A percentile compares a stretch with the other conserved stretches of the same genome.
phyloP scores from a whole-genome alignment of 768 basidiomycete species.

The Omphalotus guepiniiformis region DNA sequence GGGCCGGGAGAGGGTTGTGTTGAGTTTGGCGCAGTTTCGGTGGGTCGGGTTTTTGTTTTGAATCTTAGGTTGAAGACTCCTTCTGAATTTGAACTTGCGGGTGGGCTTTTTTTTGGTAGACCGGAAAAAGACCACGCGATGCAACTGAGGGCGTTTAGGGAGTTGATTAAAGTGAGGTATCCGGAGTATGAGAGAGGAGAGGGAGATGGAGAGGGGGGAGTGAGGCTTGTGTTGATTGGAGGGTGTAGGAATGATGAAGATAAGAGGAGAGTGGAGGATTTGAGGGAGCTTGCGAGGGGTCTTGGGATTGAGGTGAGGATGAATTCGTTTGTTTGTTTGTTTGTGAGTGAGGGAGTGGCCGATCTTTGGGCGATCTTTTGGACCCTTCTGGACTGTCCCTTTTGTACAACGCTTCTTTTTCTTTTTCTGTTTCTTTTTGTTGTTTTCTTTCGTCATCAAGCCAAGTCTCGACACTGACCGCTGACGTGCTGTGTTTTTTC shows the following conservation, averaged over 20 bases:
- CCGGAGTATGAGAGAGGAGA: too few relatives aligned
- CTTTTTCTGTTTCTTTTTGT: too few relatives aligned
- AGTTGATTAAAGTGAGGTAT: constrained; percentile 51
- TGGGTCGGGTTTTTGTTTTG: constrained; percentile 50
- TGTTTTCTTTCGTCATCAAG: too few relatives aligned
- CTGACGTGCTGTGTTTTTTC: too few relatives aligned
- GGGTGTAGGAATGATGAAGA: constrained; percentile 82
- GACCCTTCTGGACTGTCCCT: too few relatives aligned
- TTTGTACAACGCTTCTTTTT: too few relatives aligned
- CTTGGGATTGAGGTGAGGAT: constrained; percentile 64
- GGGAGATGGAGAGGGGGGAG: constrained; percentile 23
- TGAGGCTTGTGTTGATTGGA: constrained; percentile 76
- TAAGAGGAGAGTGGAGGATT: constrained; percentile 55
- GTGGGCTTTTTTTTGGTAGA: constrained; percentile 40
- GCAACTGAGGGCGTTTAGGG: constrained; percentile 69
- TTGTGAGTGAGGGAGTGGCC: too few relatives aligned
- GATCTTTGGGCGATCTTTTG: too few relatives aligned
- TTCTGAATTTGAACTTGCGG: too few relatives aligned
- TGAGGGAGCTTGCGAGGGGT: constrained; percentile 55
- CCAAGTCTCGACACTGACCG: too few relatives aligned
- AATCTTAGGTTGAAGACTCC: constrained; percentile 65
- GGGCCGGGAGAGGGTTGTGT: constrained; percentile 56
- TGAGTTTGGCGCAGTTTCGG: constrained; percentile 95
- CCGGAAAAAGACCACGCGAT: constrained; percentile 92
- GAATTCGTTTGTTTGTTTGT: too few relatives aligned